Evolutionary conservation across 73 alveolate species (phyloP), one percentile per base, ranked within the genome.

Genomic region (Paramecium sexaurelia): DNA sequence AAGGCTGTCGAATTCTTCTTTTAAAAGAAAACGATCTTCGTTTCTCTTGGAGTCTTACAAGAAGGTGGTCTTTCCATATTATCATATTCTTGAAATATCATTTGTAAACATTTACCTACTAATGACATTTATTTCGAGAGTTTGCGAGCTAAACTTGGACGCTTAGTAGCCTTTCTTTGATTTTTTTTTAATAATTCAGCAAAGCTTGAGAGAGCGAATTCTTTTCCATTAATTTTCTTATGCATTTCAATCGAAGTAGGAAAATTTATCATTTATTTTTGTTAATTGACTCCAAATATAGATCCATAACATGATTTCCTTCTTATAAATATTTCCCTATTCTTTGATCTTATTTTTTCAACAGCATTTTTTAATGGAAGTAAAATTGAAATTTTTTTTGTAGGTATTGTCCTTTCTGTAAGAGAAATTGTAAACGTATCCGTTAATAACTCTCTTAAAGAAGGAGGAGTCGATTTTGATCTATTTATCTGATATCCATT

Each of bases 21-120:
- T 33, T 73, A n/a, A 32, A 36, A 33, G 15, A 73, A 20, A 27
- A n/a, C 15, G 9, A 73, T 17, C 33, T 73, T 73, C 6, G 36
- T 29, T 36, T 73, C 57, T 22, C 37, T 15, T 15, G 87, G 87
- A 6, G 87, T 36, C 35, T 73, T 73, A 36, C 66, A 33, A 33
- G 66, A 36, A 20, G 87, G 87, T 33, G 87, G 87, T 19, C 87
- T 15, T 73, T 73, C 87, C 87, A 73, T 73, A 36, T 33, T 36
- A 73, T 73, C 87, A 33, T 36, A 39, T 73, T 73, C 87, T 73
- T 27, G 27, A 36, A 27, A 36, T 73, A 11, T 29, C 35, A 8
- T 36, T 73, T 10, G 11, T 22, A 27, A 32, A 73, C 29, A n/a
- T n/a, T 51, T 73, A 36, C 55, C 57, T 13, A 73, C 27, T 36